A percentile compares a stretch with the other conserved stretches of the same genome.
Conservation (phyloP, 495 filamentous ascomycete species). For the Letharia lupina region DNA sequence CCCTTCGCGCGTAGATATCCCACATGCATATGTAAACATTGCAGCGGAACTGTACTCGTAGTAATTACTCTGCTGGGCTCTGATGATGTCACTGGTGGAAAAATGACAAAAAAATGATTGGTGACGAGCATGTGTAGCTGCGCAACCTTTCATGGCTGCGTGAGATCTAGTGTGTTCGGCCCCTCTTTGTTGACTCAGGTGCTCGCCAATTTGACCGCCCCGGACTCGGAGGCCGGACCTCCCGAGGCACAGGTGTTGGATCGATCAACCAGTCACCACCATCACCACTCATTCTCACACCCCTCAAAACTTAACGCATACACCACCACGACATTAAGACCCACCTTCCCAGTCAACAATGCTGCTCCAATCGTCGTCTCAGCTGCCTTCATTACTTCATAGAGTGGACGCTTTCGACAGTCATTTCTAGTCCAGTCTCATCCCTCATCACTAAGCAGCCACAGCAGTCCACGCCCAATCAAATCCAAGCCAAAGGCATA, state of each 20-base stretch:
- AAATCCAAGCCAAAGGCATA: background rate
- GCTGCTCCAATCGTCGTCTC: background rate
- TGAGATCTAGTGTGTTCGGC: background rate
- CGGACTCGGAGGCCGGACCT: background rate
- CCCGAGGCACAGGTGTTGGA: background rate
- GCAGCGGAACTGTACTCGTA: background rate
- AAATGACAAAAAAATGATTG: background rate
- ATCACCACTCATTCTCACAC: background rate
- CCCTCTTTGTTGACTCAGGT: slow-evolving; percentile 4
- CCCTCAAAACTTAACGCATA: background rate
- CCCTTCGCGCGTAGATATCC: background rate
- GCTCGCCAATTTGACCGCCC: background rate
- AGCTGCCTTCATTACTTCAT: background rate
- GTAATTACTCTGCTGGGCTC: background rate
- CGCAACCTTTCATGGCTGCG: background rate
- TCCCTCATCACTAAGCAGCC: background rate
- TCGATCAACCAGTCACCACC: background rate
- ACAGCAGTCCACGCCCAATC: background rate
- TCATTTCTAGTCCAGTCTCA: background rate
- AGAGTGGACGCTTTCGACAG: background rate
- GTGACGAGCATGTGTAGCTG: background rate
- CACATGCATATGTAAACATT: background rate
- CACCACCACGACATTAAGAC: background rate
- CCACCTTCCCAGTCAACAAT: background rate
- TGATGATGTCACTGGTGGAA: background rate